Evolutionary conservation across 2,329 filamentous ascomycete species (phyloP).

Genomic region (Podosphaera aphanis): DNA sequence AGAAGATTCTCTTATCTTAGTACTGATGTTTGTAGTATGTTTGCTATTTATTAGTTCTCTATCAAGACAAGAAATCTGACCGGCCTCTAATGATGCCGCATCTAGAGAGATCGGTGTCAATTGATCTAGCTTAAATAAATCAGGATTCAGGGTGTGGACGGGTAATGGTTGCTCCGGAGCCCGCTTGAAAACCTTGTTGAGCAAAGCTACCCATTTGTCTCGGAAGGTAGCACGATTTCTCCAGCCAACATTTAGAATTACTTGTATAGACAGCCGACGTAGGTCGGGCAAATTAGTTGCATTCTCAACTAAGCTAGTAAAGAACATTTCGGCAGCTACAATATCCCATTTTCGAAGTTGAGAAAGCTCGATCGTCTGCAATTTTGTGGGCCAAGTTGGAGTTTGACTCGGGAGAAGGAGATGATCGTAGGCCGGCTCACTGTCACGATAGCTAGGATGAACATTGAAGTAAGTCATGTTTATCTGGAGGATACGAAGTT

Average conservation of each 20-base stretch:
- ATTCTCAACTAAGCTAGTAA: conserved; percentile 52
- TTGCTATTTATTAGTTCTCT: neutral
- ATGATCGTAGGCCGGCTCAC: conserved; percentile 49
- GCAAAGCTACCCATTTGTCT: conserved; percentile 48
- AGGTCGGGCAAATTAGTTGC: conserved; percentile 43
- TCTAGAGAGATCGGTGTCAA: neutral
- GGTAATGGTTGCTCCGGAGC: conserved; percentile 16
- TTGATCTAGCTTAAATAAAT: neutral
- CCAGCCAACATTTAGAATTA: conserved; percentile 62
- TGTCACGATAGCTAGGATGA: conserved; percentile 42
- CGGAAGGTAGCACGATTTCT: conserved; percentile 60
- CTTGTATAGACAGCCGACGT: conserved; percentile 44
- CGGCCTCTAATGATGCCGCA: neutral
- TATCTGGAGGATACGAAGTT: conserved; percentile 46
- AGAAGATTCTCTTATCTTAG: neutral
- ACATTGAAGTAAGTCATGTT: conserved; percentile 59
- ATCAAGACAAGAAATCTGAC: neutral
- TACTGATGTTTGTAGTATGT: neutral
- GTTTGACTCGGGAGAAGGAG: conserved; percentile 39
- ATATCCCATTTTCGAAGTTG: conserved; percentile 55
- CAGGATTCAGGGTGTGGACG: neutral
- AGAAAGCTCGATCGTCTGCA: conserved; percentile 50
- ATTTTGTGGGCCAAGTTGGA: conserved; percentile 53
- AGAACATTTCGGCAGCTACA: conserved; percentile 49
- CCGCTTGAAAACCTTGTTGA: conserved; percentile 43